Evolutionary conservation across 2,329 filamentous ascomycete species (phyloP).

Genomic region (Cryphonectria nitschkei): DNA sequence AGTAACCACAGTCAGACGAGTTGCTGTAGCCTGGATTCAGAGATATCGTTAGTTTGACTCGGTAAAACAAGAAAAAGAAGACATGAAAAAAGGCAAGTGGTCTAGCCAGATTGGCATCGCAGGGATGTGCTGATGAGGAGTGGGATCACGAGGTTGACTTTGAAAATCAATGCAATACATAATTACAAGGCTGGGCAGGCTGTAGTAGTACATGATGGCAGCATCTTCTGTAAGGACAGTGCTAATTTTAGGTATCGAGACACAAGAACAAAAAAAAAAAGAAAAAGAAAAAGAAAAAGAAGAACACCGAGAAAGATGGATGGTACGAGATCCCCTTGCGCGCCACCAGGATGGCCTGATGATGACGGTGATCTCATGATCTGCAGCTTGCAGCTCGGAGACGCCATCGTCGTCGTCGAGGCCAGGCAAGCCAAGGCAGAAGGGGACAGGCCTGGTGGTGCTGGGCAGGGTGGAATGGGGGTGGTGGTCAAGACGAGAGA

Average conservation of each 20-base stretch:
- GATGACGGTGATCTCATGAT: not conserved
- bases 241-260: not conserved
- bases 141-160: not conserved
- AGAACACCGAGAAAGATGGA: not conserved
- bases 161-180: not conserved
- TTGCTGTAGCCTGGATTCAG: slow-evolving; percentile 51
- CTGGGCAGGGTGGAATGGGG: no score
- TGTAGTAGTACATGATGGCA: not conserved
- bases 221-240: not conserved
- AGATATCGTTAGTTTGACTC: not conserved
- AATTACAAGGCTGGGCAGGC: not conserved
- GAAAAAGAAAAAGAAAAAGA: not conserved
- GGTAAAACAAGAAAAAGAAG: not conserved
- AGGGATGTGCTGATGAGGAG: not conserved
- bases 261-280: not conserved
- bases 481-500: not conserved
- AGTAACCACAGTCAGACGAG: slow-evolving; percentile 58
- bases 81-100: not conserved
- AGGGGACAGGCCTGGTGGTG: not conserved
- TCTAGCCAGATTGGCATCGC: not conserved
- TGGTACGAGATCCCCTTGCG: not conserved
- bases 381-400: slow-evolving; percentile 9
- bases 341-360: slow-evolving; percentile 5
- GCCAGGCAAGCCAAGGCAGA: not conserved
- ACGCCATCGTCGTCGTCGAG: not conserved